Evolutionary conservation across 1,284 basidiomycete species (phyloP).

Genomic region (Leccinum fallax): DNA sequence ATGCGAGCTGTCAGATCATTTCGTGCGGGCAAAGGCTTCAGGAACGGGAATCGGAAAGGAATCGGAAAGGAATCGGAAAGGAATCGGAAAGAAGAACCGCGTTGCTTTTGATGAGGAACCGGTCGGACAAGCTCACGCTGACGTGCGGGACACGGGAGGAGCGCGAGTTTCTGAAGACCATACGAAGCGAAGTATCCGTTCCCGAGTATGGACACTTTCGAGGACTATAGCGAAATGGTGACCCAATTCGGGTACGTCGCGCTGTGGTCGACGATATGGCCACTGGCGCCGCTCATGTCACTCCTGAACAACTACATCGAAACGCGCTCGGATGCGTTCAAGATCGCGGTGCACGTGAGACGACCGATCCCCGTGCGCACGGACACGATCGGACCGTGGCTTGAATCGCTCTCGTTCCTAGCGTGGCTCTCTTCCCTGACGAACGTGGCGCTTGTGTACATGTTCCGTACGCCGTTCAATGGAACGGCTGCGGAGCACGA

Average conservation of each 20-base stretch:
- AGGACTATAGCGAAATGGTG: conserved; percentile 43
- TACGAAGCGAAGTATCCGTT: conserved; percentile 77
- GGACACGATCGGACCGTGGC: conserved; percentile 94
- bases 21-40: conserved; percentile 41
- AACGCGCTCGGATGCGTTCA: conserved; percentile 92
- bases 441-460: conserved; percentile 84
- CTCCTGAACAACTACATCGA: conserved; percentile 90
- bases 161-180: conserved; percentile 72
- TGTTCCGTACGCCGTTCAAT: conserved; percentile 56
- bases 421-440: conserved; percentile 86
- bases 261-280: too few species aligned
- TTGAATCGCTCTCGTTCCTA: conserved; percentile 85
- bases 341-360: conserved; percentile 85
- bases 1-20: conserved; percentile 63
- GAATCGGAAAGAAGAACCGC: conserved; percentile 57
- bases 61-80: conserved; percentile 32
- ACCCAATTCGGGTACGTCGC: too few species aligned
- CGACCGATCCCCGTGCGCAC: conserved; percentile 85
- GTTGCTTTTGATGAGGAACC: conserved; percentile 73
- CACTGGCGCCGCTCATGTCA: conserved; percentile 53
- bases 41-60: conserved; percentile 29
- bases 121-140: conserved; percentile 41
- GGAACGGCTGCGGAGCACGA: conserved; percentile 2
- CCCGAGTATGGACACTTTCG: conserved; percentile 77
- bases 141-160: conserved; percentile 63